Evolutionary conservation across 1,284 basidiomycete genomes (phyloP).

Genomic region (Apiotrichum porosum): DNA sequence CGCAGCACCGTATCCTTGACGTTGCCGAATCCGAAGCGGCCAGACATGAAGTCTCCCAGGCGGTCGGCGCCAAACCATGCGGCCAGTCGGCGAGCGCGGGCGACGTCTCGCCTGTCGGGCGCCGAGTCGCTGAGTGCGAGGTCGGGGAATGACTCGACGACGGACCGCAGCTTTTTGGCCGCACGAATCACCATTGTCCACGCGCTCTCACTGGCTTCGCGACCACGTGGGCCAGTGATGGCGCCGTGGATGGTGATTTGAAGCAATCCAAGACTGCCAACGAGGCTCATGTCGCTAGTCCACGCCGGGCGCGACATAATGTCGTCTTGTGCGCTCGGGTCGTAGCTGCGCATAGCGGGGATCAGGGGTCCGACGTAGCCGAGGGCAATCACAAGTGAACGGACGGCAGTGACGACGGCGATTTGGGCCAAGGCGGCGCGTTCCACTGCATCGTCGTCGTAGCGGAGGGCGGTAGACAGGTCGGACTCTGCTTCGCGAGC

Average conservation of each 20-base stretch:
- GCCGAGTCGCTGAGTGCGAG: conserved; percentile 15
- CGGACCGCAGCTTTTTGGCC: conserved; percentile 32
- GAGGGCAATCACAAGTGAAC: conserved; percentile 33
- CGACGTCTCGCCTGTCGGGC: conserved; percentile 8
- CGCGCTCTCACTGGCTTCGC: conserved; percentile 19
- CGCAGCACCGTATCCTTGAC: conserved; percentile 6
- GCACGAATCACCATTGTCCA: conserved; percentile 39
- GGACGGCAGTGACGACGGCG: conserved; percentile 25
- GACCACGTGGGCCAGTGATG: conserved; percentile 18
- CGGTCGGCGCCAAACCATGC: conserved; percentile 28
- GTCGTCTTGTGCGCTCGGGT: conserved; percentile 16
- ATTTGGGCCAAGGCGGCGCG: conserved; percentile 16
- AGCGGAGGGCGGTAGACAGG: conserved; percentile 23
- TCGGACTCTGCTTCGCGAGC: conserved; percentile 26
- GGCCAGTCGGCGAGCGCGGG: conserved; percentile 13
- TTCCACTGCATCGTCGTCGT: conserved; percentile 34
- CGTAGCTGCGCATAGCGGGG: conserved; percentile 4
- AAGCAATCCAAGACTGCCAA: conserved; percentile 37
- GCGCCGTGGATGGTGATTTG: conserved; percentile 30
- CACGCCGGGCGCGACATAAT: conserved; percentile 33
- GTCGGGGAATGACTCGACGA: conserved; percentile 28
- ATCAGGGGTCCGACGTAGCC: conserved; percentile 45
- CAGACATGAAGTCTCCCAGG: conserved; percentile 31
- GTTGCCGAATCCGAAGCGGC: conserved; percentile 36
- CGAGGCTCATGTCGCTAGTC: conserved; percentile 34